These are phyloP conservation scores for Chlorencoelia australis DNA, from an alignment of 2,329 filamentous ascomycete species.

Conservation along the genomic window DNA sequence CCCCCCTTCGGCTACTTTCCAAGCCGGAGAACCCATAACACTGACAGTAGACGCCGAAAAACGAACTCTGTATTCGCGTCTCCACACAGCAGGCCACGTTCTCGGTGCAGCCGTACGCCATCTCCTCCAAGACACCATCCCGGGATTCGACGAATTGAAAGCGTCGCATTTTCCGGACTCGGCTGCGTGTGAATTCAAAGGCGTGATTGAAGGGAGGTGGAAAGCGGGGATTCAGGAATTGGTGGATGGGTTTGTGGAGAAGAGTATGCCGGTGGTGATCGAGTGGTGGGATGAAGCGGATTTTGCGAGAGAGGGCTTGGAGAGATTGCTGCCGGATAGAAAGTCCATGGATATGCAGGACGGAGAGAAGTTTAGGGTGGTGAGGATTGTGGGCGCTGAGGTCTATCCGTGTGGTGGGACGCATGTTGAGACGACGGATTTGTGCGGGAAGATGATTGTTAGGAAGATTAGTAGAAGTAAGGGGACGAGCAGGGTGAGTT, in stretches of 20 bases:
- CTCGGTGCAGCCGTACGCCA: slow-evolving; percentile 57
- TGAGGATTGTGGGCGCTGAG: slow-evolving; percentile 58
- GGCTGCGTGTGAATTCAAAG: slow-evolving; percentile 58
- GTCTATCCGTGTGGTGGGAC: slow-evolving; percentile 68
- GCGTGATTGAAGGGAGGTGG: slow-evolving; percentile 53
- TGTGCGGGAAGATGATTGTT: slow-evolving; percentile 51
- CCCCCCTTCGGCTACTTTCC: slow-evolving; percentile 26
- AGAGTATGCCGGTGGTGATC: slow-evolving; percentile 48
- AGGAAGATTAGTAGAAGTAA: slow-evolving; percentile 58
- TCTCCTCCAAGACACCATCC: slow-evolving; percentile 38
- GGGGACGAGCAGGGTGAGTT: slow-evolving; percentile 46
- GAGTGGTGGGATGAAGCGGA: slow-evolving; percentile 59
- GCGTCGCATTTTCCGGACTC: slow-evolving; percentile 61
- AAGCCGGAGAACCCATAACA: slow-evolving; percentile 34
- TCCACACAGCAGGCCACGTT: slow-evolving; percentile 67
- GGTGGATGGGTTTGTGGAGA: slow-evolving; percentile 47
- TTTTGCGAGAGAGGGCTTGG: slow-evolving; percentile 43
- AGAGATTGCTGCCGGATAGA: slow-evolving; percentile 44
- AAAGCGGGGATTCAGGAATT: slow-evolving; percentile 52
- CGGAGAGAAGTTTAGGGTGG: slow-evolving; percentile 49
- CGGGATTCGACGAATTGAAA: slow-evolving; percentile 55
- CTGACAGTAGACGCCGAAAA: slow-evolving; percentile 52
- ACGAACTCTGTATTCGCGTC: slow-evolving; percentile 52
- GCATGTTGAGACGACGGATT: slow-evolving; percentile 52
- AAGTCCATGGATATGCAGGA: slow-evolving; percentile 30